Conservation (phyloP, 2,329 filamentous ascomycete genomes). For the Calonectria pauciramosa region DNA sequence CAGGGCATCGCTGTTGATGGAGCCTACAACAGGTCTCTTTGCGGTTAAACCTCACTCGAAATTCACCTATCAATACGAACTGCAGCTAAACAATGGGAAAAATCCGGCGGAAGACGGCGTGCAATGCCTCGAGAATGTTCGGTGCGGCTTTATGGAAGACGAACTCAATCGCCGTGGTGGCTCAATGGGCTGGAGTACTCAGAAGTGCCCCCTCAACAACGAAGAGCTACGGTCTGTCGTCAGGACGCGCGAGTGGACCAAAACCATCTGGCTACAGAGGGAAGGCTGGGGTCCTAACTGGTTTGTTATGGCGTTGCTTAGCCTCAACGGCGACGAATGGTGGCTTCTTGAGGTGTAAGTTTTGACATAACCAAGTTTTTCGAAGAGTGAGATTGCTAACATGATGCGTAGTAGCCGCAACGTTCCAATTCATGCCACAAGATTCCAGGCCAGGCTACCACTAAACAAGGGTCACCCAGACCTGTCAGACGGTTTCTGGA, state of each 20-base stretch:
- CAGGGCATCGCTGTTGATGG: slow-evolving; percentile 74
- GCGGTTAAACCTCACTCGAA: slow-evolving; percentile 76
- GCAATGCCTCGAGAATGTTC: slow-evolving; percentile 70
- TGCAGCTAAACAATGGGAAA: slow-evolving; percentile 72
- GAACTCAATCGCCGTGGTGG: slow-evolving; percentile 72
- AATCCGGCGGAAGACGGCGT: slow-evolving; percentile 71
- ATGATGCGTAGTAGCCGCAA: slow-evolving; percentile 42
- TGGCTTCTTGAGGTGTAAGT: slow-evolving; percentile 78
- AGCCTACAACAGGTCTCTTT: slow-evolving; percentile 83
- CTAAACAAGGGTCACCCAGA: slow-evolving; percentile 60
- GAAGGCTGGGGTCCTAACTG: slow-evolving; percentile 80
- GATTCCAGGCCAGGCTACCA: slow-evolving; percentile 56
- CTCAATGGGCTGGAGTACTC: slow-evolving; percentile 74
- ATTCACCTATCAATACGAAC: slow-evolving; percentile 70
- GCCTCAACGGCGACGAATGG: slow-evolving; percentile 82
- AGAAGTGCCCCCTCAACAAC: slow-evolving; percentile 62
- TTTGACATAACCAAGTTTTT: not conserved
- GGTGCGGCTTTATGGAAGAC: slow-evolving; percentile 73
- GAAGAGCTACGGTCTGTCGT: slow-evolving; percentile 72
- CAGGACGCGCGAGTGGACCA: slow-evolving; percentile 74
- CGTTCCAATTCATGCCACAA: slow-evolving; percentile 42
- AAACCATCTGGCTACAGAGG: slow-evolving; percentile 78
- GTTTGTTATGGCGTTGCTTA: slow-evolving; percentile 79
- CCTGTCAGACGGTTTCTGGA: slow-evolving; percentile 65
- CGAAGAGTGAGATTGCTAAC: slow-evolving; percentile 32